A percentile compares a stretch with the other conserved stretches of the same genome.
Conservation (phyloP, 179 eudicot genomes). For the Corrigiola litoralis region DNA sequence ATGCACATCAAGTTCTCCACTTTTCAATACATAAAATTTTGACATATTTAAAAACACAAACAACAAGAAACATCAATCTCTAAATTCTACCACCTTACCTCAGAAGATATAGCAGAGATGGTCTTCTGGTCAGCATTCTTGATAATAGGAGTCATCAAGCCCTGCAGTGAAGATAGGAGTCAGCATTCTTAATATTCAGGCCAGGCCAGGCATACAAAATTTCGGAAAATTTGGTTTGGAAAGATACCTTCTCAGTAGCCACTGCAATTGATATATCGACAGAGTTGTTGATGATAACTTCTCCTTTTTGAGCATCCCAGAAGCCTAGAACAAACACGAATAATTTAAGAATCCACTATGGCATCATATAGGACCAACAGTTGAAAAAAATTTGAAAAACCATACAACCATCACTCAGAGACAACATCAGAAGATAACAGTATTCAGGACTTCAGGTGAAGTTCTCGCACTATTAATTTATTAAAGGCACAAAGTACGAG, state of each 20-base stretch:
- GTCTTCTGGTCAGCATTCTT: slow-evolving; percentile 96
- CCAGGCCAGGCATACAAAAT: not conserved
- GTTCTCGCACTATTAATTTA: no score
- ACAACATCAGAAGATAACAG: not conserved
- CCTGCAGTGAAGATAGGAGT: slow-evolving; percentile 48
- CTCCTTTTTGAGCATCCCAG: slow-evolving; percentile 75
- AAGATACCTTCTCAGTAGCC: slow-evolving; percentile 90
- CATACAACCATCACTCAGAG: not conserved
- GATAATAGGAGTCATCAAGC: slow-evolving; percentile 94
- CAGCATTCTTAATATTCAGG: slow-evolving; percentile 25
- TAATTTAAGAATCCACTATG: no score
- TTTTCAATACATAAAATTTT: not conserved
- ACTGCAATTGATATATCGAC: slow-evolving; percentile 97
- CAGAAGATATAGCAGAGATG: slow-evolving; percentile 75
- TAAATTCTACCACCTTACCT: slow-evolving; percentile 49
- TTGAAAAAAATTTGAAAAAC: not conserved
- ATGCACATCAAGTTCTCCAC: not conserved
- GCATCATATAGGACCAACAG: slow-evolving; percentile 1
- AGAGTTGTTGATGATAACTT: slow-evolving; percentile 51
- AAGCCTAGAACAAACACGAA: slow-evolving; percentile 47
- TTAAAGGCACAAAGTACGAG: no score
- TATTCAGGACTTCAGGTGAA: no score
- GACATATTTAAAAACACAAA: not conserved
- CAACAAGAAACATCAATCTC: not conserved
- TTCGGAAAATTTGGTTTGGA: not conserved